phyloP scores from a whole-genome alignment of 2,329 filamentous ascomycete genomes.

The Arthrobotrys sinensis region DNA sequence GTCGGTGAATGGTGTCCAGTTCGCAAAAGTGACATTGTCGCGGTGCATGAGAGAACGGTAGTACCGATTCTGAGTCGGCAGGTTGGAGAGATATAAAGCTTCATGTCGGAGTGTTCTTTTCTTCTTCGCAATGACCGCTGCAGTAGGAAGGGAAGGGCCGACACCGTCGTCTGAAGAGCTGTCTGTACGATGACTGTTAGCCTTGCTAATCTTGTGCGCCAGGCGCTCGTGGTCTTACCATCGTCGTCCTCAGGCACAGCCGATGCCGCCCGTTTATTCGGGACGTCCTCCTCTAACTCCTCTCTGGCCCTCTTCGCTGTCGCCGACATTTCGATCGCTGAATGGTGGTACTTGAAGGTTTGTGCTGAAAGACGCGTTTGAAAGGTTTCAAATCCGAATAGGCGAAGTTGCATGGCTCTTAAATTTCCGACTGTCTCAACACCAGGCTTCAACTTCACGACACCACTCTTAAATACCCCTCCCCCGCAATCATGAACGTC shows the following conservation, averaged over 20 bases:
- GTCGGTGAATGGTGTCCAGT: constrained; percentile 89
- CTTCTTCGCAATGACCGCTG: constrained; percentile 80
- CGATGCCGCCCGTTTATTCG: constrained; percentile 46
- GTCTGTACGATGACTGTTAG: constrained; percentile 67
- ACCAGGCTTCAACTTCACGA: constrained; percentile 12
- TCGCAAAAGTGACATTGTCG: constrained; percentile 90
- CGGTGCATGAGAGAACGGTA: constrained; percentile 99
- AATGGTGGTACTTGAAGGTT: background rate
- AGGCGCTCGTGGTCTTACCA: constrained; percentile 23
- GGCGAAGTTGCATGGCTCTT: constrained; percentile 16
- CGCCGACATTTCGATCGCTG: constrained; percentile 30
- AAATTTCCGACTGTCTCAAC: constrained; percentile 18
- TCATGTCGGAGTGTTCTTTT: constrained; percentile 91
- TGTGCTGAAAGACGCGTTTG: constrained; percentile 29
- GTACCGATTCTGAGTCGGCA: constrained; percentile 85
- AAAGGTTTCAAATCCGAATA: constrained; percentile 22
- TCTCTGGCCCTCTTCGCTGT: constrained; percentile 44
- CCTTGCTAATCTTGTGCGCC: background rate
- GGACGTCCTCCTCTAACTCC: constrained; percentile 45
- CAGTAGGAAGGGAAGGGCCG: constrained; percentile 88
- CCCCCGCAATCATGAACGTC: constrained; percentile 30
- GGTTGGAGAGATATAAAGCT: constrained; percentile 85
- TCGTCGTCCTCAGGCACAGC: constrained; percentile 41
- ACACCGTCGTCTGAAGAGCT: constrained; percentile 92
- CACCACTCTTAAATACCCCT: constrained; percentile 7